Base-by-base conservation (phyloP, 768 basidiomycete genomes). In the Pleurotus eryngii region DNA sequence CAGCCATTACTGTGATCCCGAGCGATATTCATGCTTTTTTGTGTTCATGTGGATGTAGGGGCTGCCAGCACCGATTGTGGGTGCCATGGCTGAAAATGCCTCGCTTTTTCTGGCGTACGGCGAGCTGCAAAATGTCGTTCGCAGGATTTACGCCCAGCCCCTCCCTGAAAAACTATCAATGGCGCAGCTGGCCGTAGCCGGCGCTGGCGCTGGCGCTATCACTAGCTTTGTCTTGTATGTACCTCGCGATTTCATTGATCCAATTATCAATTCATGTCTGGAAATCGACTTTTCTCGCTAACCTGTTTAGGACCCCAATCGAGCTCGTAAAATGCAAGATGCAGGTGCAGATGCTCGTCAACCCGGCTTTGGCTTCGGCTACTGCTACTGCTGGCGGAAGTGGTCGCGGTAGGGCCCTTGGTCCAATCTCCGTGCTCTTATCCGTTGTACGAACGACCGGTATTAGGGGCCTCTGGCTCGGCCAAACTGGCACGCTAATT, bases 271-370 rank as follows among this genome's bases (percentile, higher is more conserved):
- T 4, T 35, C 8, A 11, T 9, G 30, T 35, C 11, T 35, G 30
- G 30, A 9, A 9, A 35, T 35, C 11, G 22, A 6, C 27, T n/a
- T 18, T 17, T 17, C 6, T 17, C 37, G 42, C 43, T 11, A 55
- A 11, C 42, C 42, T 45, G 3, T 45, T 17, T 22, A 45, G 42
- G 20, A 45, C 42, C 42, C 95, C 95, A 1, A 87, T 98, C 57
- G 95, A 97, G 65, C 86, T 97, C 48, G 83, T 98, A 57, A 97
- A 98, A 73, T 97, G 94, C 76, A 92, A 93, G 71, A 96, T 98
- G 94, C 95, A 97, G 70, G 95, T 97, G 2, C 94, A 96, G 67
- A 88, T 92, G 83, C 42, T 45, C n/a, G 42, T 45, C 5, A 22
- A n/a, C 20, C 42, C 42, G 20, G 2, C n/a, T 42, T 14, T 40